Percentiles rank a stretch among this genome's conserved stretches.
These are phyloP conservation scores for Cucurbita argyrosperma DNA, from an alignment of 306 rosid species.

Conservation along the genomic window DNA sequence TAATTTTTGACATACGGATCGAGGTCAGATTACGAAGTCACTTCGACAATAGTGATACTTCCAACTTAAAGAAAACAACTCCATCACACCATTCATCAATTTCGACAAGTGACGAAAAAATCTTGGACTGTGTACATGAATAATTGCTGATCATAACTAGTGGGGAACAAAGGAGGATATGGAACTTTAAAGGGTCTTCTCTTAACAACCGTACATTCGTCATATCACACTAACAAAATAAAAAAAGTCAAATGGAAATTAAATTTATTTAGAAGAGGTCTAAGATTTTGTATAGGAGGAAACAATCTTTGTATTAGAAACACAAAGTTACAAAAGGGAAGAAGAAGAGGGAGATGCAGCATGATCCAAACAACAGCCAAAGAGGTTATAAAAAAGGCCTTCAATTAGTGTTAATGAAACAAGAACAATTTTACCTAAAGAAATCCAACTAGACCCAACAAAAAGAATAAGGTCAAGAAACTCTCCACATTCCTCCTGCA, in stretches of 20 bases:
- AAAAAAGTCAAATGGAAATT: neutral
- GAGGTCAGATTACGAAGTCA: neutral
- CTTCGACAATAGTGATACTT: neutral
- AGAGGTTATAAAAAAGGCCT: neutral
- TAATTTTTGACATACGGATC: neutral
- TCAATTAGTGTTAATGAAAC: neutral
- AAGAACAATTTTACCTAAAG: neutral
- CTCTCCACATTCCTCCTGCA: neutral
- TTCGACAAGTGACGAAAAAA: neutral
- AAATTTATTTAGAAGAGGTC: neutral
- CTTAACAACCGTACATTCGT: neutral
- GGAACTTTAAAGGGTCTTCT: neutral
- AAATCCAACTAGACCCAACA: neutral
- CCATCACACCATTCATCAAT: neutral
- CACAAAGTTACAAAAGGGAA: neutral
- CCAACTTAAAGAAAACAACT: neutral
- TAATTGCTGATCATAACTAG: neutral
- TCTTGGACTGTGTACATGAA: too few species aligned
- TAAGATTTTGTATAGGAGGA: neutral
- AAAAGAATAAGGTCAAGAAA: neutral
- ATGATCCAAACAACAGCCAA: neutral
- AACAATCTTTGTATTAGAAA: neutral
- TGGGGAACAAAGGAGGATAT: neutral
- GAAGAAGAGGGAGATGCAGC: neutral
- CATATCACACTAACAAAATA: neutral